Evolutionary conservation across 805 yeast species (phyloP), one percentile per base, ranked within the genome.

Genomic region (Zygotorulaspora chibaensis): DNA sequence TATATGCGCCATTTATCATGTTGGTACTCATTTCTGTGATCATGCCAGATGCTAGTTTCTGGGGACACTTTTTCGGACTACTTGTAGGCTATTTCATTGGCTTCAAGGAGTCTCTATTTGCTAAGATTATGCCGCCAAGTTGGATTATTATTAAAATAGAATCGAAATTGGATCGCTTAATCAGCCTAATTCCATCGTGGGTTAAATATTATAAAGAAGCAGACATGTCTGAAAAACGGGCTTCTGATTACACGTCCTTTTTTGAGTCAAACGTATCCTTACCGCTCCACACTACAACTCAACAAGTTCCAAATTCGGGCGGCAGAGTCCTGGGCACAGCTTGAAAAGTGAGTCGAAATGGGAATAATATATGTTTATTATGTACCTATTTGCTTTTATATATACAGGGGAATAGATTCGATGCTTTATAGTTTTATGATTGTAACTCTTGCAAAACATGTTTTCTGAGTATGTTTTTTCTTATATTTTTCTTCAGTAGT

Each of bases 61-160:
- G 83, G 54, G 93, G 95, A 27, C 95, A 87, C 62, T 68, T 79
- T 45, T 74, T 84, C 33, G 91, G 86, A 3, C 66, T 85, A 35
- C 48, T 74, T 3, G 72, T 82, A 10, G 96, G 96, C 8, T 84
- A 75, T 61, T 72, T 77, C 6, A 70, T 83, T 56, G 81, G 75
- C 3, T 65, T 67, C 51, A 54, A 53, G 41, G 62, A 59, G 41
- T 87, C 82, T 11, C 73, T 76, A 53, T 68, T 87, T 45, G 72
- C 72, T 29, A 66, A 73, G 40, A 65, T 87, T 48, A 72, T 73
- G 36, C 95, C 93, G 11, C 87, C 89, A 7, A 75, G 83, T 36
- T 71, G 77, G 53, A 59, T 79, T 2, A 75, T 87, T 8, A 75
- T 78, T 48, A 79, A 72, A 65, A 83, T 86, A 43, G 96, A 88